Evolutionary conservation across 2,329 filamentous ascomycete genomes (phyloP).

Genomic region (Sporothrix schenckii): DNA sequence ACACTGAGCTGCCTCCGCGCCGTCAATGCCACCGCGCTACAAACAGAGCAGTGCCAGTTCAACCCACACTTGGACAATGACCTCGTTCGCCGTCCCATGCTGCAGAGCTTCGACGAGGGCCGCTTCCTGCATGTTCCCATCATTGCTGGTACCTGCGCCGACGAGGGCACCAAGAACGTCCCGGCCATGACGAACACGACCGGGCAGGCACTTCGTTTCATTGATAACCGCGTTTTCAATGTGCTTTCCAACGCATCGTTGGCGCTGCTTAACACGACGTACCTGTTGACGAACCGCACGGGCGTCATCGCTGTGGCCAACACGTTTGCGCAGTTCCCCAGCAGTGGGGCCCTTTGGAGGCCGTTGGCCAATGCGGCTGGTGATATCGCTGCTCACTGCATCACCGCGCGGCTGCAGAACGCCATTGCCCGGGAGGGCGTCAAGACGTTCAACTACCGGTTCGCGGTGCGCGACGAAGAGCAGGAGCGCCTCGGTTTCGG

Average conservation of each 20-base stretch:
- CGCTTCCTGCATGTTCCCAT: slow-evolving; percentile 51
- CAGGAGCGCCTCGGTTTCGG: slow-evolving; percentile 60
- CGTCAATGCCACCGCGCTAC: slow-evolving; percentile 36
- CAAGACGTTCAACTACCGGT: slow-evolving; percentile 68
- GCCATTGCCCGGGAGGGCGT: slow-evolving; percentile 43
- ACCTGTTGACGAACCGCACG: slow-evolving; percentile 38
- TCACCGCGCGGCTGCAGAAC: slow-evolving; percentile 47
- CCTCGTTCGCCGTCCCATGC: slow-evolving; percentile 33
- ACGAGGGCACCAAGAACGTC: slow-evolving; percentile 47
- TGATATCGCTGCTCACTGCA: slow-evolving; percentile 64
- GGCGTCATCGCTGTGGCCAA: slow-evolving; percentile 36
- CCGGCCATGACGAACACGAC: slow-evolving; percentile 43
- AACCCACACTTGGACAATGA: slow-evolving; percentile 35
- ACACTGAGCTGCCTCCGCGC: slow-evolving; percentile 36
- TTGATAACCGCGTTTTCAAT: slow-evolving; percentile 44
- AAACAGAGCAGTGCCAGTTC: slow-evolving; percentile 38
- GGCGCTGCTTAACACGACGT: slow-evolving; percentile 43
- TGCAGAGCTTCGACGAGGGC: slow-evolving; percentile 47
- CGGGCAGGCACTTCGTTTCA: slow-evolving; percentile 42
- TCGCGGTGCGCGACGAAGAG: slow-evolving; percentile 64
- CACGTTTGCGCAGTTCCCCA: slow-evolving; percentile 41
- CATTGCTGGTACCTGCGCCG: slow-evolving; percentile 44
- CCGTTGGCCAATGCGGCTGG: slow-evolving; percentile 56
- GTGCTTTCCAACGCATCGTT: slow-evolving; percentile 43
- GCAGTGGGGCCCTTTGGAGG: slow-evolving; percentile 45